Base-by-base conservation (phyloP, 805 yeast species). In the Schwanniomyces pseudopolymorphus region DNA sequence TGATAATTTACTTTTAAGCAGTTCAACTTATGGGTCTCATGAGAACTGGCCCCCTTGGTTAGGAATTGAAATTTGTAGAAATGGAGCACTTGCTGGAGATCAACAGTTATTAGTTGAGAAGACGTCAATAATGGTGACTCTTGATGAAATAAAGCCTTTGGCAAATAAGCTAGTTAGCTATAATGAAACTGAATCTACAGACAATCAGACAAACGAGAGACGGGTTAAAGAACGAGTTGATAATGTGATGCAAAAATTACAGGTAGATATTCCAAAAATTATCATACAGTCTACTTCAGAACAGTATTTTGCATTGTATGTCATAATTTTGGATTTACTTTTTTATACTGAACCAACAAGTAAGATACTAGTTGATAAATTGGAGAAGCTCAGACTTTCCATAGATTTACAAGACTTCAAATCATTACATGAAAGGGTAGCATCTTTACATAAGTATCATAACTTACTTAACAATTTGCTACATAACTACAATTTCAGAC, bases 21-120 rank as follows among this genome's bases (percentile, higher is more conserved):
- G 69, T 10, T 64, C 66, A 10, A 68, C 78, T 2, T 90, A 89
- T 64, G 94, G 96, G 0, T 78, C 87, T 2, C 63, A 57, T 7
- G 56, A 64, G 8, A 69, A 69, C 16, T 91, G 97, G 97, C 97
- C 97, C 2, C 95, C 96, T 0, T 91, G 96, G 89, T 63, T 90
- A 27, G 89, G 91, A 1, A 61, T 80, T 40, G 96, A 89, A 56
- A 70, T 84, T 19, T 81, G 87, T 51, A 60, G 57, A 43, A 59
- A 60, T 25, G 71, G 75, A 0, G 56, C 74, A 1, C 64, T 81
- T 48, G 72, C 75, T 2, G 71, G 68, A 1, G 58, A 67, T 9
- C 71, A 76, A 10, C 76, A 78, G 45, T 72, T 83, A 42, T 67
- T 91, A 33, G 75, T 89, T 21, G 79, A 84, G 26, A 77, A 83